Evolutionary conservation across 164 flowering plant genomes (phyloP).

Genomic region (Malania oleifera): DNA sequence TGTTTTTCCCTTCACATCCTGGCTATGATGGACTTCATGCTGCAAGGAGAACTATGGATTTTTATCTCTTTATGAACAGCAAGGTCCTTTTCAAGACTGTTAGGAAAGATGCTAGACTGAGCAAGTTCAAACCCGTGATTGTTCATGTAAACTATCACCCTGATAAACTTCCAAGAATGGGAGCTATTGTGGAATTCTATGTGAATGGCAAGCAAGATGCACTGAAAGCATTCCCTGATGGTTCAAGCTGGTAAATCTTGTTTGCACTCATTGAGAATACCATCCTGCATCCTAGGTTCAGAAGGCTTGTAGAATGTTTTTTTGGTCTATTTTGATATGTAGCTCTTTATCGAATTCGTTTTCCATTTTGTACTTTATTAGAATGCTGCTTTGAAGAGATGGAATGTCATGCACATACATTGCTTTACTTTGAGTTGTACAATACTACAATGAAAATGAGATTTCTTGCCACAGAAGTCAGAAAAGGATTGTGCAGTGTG

Average conservation of each 20-base stretch:
- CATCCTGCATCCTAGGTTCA: too few relatives aligned
- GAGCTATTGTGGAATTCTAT: constrained; percentile 75
- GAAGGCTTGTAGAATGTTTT: too few relatives aligned
- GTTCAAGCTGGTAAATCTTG: constrained; percentile 66
- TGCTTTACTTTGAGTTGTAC: too few relatives aligned
- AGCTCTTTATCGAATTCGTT: too few relatives aligned
- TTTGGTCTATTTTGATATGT: too few relatives aligned
- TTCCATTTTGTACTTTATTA: too few relatives aligned
- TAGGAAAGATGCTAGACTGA: constrained; percentile 64
- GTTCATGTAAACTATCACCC: constrained; percentile 94
- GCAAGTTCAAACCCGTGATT: constrained; percentile 72
- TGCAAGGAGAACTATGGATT: constrained; percentile 80
- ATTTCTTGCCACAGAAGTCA: too few relatives aligned
- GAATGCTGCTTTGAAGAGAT: too few relatives aligned
- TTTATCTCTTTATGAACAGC: constrained; percentile 87
- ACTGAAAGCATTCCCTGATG: constrained; percentile 79
- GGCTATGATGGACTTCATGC: constrained; percentile 92
- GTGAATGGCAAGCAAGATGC: constrained; percentile 82
- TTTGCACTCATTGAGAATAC: too few relatives aligned
- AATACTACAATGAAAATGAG: too few relatives aligned
- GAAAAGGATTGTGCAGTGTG: too few relatives aligned
- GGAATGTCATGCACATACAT: too few relatives aligned
- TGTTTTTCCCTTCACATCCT: constrained; percentile 84
- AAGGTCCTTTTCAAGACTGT: constrained; percentile 88
- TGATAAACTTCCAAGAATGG: constrained; percentile 84